phyloP scores from a whole-genome alignment of 2,329 filamentous ascomycete genomes.

The Dryadomyces sulphureus region DNA sequence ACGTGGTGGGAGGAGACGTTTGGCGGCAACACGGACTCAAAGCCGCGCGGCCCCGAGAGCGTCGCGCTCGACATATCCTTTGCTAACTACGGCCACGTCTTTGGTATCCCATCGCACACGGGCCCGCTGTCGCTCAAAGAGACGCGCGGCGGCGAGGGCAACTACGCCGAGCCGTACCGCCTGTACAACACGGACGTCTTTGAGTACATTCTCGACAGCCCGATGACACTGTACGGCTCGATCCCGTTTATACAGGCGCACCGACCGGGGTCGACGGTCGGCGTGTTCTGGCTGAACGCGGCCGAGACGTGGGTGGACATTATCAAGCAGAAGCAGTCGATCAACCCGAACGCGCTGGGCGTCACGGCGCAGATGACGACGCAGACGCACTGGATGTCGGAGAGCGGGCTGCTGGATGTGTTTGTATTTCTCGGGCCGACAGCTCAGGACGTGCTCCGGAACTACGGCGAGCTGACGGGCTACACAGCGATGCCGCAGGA shows the following conservation, averaged over 20 bases:
- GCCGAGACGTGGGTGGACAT: slow-evolving; percentile 98
- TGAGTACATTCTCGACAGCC: slow-evolving; percentile 91
- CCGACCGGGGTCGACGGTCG: slow-evolving; percentile 81
- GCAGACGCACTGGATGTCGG: slow-evolving; percentile 93
- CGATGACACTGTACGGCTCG: slow-evolving; percentile 95
- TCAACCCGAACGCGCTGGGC: slow-evolving; percentile 66
- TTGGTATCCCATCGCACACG: slow-evolving; percentile 85
- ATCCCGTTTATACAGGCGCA: slow-evolving; percentile 98
- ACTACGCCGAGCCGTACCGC: slow-evolving; percentile 79
- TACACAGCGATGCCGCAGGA: slow-evolving; percentile 84
- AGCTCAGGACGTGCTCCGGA: slow-evolving; percentile 65
- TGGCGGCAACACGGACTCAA: slow-evolving; percentile 86
- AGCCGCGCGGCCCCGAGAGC: slow-evolving; percentile 89
- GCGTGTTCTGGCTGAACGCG: slow-evolving; percentile 93
- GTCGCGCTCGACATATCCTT: slow-evolving; percentile 85
- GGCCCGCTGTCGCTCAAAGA: slow-evolving; percentile 78
- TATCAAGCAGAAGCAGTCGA: slow-evolving; percentile 57
- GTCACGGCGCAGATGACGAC: slow-evolving; percentile 57
- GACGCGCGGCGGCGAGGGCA: slow-evolving; percentile 75
- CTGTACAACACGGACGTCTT: slow-evolving; percentile 96
- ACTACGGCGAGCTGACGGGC: slow-evolving; percentile 81
- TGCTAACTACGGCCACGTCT: slow-evolving; percentile 81
- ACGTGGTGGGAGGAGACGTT: slow-evolving; percentile 98
- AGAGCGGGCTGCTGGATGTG: slow-evolving; percentile 75
- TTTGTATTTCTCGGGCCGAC: slow-evolving; percentile 90